Percentiles rank a stretch among this genome's conserved stretches.
Evolutionary conservation across 2,329 filamentous ascomycete genomes (phyloP).

Genomic region (Diaporthe aspalathi): DNA sequence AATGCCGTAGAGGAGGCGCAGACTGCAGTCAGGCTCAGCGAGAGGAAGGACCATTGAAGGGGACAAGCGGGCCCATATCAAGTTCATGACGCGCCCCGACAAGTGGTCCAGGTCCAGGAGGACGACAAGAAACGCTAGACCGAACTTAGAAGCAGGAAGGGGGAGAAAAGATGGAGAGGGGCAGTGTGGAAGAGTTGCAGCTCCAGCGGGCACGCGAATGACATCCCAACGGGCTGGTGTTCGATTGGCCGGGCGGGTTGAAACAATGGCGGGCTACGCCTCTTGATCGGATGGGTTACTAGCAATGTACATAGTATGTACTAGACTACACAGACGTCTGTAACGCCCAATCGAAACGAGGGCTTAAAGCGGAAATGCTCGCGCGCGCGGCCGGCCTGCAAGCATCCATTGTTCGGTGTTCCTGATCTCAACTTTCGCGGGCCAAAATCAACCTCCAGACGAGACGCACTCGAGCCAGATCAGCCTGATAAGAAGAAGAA

Average conservation of each 20-base stretch:
- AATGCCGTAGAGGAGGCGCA: not conserved
- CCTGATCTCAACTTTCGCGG: constrained; percentile 3
- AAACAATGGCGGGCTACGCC: constrained; percentile 18
- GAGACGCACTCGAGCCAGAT: constrained; percentile 21
- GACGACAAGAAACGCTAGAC: not conserved
- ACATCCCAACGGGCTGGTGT: constrained; percentile 3
- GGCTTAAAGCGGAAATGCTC: constrained; percentile 22
- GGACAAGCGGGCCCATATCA: constrained; percentile 1
- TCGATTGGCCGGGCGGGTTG: constrained; percentile 7
- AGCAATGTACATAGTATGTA: not conserved
- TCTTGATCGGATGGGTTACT: constrained; percentile 18
- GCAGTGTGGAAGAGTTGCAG: not conserved
- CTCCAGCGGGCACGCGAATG: not conserved
- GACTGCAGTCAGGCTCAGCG: not conserved
- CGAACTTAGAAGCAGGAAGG: not conserved
- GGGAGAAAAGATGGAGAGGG: not conserved
- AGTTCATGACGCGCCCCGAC: constrained; percentile 24
- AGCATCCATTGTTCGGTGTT: not conserved
- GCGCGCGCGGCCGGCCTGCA: not conserved
- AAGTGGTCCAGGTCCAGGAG: too few relatives aligned
- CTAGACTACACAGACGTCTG: constrained; percentile 13
- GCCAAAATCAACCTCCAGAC: constrained; percentile 12
- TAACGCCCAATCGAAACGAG: constrained; percentile 26
- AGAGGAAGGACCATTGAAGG: not conserved
- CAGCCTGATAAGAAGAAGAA: not conserved